These are phyloP conservation scores for Babesia gibsoni DNA, from an alignment of 169 alveolate genomes.

Conservation along the genomic window DNA sequence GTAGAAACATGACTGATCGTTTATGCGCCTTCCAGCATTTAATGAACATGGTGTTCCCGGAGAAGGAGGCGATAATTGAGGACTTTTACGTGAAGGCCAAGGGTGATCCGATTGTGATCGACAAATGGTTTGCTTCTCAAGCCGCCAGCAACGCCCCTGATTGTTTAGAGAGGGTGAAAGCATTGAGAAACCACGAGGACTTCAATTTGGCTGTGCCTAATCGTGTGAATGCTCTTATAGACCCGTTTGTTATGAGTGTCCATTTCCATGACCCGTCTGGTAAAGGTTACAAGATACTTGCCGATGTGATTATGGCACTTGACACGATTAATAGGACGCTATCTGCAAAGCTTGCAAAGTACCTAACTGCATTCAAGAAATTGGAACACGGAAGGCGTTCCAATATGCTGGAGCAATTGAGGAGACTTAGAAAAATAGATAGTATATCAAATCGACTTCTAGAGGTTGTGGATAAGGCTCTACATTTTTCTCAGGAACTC, in stretches of 20 bases:
- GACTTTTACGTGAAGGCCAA: slow-evolving; percentile 59
- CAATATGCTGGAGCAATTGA: slow-evolving; percentile 65
- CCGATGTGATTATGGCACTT: slow-evolving; percentile 73
- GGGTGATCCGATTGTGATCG: slow-evolving; percentile 66
- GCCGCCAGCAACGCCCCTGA: slow-evolving; percentile 67
- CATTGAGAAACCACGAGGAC: slow-evolving; percentile 57
- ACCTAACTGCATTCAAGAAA: slow-evolving; percentile 70
- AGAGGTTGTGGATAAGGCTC: slow-evolving; percentile 68
- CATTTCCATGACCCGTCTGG: slow-evolving; percentile 78
- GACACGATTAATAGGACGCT: slow-evolving; percentile 77
- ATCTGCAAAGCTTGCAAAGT: slow-evolving; percentile 70
- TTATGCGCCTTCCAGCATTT: slow-evolving; percentile 51
- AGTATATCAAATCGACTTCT: slow-evolving; percentile 69
- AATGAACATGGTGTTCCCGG: slow-evolving; percentile 60
- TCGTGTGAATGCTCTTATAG: slow-evolving; percentile 72
- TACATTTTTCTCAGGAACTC: slow-evolving; percentile 27
- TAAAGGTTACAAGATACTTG: slow-evolving; percentile 78
- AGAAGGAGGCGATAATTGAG: slow-evolving; percentile 25
- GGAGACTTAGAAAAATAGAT: slow-evolving; percentile 56
- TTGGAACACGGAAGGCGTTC: slow-evolving; percentile 62
- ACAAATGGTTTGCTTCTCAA: slow-evolving; percentile 75
- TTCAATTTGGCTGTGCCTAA: slow-evolving; percentile 74
- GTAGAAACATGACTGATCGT: slow-evolving; percentile 53
- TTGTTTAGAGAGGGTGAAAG: slow-evolving; percentile 63
- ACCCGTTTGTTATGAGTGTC: slow-evolving; percentile 74